Conservation (phyloP, 2,329 filamentous ascomycete species). For the Pseudogymnoascus sp. region DNA sequence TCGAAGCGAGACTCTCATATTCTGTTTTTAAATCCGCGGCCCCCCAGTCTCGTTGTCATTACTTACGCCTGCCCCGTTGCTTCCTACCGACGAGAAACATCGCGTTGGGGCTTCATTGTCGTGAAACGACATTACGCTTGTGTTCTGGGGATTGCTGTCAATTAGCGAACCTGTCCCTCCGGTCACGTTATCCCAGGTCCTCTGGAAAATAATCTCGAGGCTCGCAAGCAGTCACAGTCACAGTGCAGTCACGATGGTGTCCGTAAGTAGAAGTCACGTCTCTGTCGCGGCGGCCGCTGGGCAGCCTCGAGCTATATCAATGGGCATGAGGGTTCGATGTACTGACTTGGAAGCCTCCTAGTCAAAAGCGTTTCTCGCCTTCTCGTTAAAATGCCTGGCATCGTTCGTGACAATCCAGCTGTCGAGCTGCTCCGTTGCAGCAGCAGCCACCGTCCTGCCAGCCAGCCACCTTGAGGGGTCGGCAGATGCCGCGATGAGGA, state of each 20-base stretch:
- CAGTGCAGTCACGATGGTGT: not conserved
- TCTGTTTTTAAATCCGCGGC: no score
- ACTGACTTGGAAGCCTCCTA: not conserved
- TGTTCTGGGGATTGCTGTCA: no score
- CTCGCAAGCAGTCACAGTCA: no score
- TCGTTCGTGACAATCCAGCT: not conserved
- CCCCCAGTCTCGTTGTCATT: no score
- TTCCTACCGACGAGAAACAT: no score
- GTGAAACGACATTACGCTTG: no score
- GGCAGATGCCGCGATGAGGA: not conserved
- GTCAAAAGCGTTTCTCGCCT: not conserved
- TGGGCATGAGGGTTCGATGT: not conserved
- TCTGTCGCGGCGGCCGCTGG: not conserved
- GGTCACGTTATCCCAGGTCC: no score
- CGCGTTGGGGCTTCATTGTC: no score
- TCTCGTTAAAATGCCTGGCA: not conserved
- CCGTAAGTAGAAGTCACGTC: not conserved
- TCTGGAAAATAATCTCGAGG: no score
- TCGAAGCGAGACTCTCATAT: no score
- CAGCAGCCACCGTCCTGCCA: not conserved
- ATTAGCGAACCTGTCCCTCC: no score
- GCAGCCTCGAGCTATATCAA: not conserved
- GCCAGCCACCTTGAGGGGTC: not conserved
- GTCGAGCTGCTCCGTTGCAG: not conserved
- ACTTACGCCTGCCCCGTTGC: no score